phyloP scores from a whole-genome alignment of 768 basidiomycete genomes.

The Rhizopogon salebrosus region DNA sequence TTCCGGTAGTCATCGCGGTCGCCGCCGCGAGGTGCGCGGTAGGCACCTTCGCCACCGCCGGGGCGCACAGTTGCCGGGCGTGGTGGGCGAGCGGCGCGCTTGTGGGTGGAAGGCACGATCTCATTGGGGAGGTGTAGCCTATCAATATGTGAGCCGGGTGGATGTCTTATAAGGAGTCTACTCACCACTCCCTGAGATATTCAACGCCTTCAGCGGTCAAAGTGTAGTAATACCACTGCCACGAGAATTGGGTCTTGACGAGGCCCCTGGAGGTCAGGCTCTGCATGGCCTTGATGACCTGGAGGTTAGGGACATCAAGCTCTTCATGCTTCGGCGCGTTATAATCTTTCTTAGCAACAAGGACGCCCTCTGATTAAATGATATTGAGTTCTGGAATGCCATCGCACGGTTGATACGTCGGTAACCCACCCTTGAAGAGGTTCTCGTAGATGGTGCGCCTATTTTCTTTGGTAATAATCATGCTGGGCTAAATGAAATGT shows the following conservation, averaged over 20 bases:
- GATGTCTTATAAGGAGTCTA: not conserved
- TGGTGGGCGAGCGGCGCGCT: conserved; percentile 86
- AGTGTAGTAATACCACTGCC: conserved; percentile 99
- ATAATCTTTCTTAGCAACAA: conserved; percentile 99
- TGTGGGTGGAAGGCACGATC: conserved; percentile 97
- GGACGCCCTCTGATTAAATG: conserved; percentile 74
- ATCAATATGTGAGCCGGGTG: not conserved
- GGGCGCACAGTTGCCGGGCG: conserved; percentile 74
- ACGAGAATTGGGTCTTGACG: conserved; percentile 99
- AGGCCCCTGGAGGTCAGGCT: conserved; percentile 70
- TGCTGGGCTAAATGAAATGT: conserved; percentile 42
- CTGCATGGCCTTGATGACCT: conserved; percentile 69
- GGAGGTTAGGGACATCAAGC: conserved; percentile 62
- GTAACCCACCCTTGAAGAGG: conserved; percentile 94
- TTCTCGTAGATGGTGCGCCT: conserved; percentile 96
- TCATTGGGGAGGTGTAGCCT: conserved; percentile 93
- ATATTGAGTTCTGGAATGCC: not conserved
- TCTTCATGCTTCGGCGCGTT: conserved; percentile 97
- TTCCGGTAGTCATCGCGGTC: conserved; percentile 87
- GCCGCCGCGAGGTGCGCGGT: conserved; percentile 83
- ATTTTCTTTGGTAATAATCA: conserved; percentile 97
- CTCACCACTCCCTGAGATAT: conserved; percentile 86
- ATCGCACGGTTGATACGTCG: not conserved
- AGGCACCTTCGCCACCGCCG: conserved; percentile 67
- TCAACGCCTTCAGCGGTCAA: conserved; percentile 97